These are phyloP conservation scores for Oldenlandia corymbosa DNA, from an alignment of 257 asterid genomes.

Conservation along the genomic window DNA sequence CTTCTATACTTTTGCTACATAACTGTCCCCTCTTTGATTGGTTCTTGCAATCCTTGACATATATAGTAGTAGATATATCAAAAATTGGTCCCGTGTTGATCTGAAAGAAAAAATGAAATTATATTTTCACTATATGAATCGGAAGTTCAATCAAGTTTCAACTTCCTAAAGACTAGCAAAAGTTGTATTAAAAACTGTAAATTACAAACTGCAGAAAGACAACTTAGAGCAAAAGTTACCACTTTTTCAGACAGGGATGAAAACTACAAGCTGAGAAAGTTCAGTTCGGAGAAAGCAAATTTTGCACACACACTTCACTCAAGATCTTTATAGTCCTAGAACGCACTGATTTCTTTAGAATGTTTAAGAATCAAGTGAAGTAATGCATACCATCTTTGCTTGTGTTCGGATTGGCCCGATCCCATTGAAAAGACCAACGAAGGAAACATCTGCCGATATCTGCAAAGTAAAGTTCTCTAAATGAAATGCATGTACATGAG, in stretches of 20 bases:
- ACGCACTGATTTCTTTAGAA: background rate
- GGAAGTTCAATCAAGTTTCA: background rate
- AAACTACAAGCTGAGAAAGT: background rate
- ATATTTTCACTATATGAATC: background rate
- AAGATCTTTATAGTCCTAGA: background rate
- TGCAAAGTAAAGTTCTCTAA: conserved; percentile 19
- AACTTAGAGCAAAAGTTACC: background rate
- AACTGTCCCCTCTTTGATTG: conserved; percentile 54
- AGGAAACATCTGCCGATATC: conserved; percentile 75
- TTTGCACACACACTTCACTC: background rate
- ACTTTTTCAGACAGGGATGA: too few relatives aligned
- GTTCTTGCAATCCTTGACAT: conserved; percentile 64
- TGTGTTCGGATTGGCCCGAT: conserved; percentile 77
- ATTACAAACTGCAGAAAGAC: background rate
- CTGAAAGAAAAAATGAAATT: conserved; percentile 27
- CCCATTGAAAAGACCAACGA: conserved; percentile 79
- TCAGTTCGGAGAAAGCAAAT: background rate
- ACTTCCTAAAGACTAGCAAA: background rate
- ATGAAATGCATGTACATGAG: background rate
- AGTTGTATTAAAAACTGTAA: background rate
- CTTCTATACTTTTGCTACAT: conserved; percentile 69
- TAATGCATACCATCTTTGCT: conserved; percentile 66
- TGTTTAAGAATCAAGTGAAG: background rate
- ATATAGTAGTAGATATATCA: conserved; percentile 52
- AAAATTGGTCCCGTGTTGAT: conserved; percentile 67